These are phyloP conservation scores for Antarctomyces pellizariae DNA, from an alignment of 495 filamentous ascomycete species.

Conservation along the genomic window DNA sequence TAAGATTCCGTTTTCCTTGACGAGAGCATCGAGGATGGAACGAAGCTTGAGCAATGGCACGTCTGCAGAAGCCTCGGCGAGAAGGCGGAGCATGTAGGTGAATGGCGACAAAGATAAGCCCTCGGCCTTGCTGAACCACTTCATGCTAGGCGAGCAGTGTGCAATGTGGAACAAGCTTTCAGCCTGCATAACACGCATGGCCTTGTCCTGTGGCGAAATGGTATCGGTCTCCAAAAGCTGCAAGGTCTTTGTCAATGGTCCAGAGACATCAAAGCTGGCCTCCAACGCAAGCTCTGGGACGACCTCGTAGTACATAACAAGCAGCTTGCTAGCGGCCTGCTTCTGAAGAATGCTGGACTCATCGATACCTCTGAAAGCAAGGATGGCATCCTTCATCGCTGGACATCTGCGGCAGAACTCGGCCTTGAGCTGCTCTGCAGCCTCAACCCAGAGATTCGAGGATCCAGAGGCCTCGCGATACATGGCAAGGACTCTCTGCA, in stretches of 20 bases:
- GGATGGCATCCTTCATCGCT: conserved; percentile 48
- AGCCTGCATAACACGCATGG: conserved; percentile 38
- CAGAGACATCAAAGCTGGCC: conserved; percentile 68
- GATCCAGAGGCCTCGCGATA: conserved; percentile 21
- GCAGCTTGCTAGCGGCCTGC: conserved; percentile 49
- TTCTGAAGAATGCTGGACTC: conserved; percentile 49
- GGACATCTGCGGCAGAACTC: conserved; percentile 66
- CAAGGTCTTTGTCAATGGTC: conserved; percentile 42
- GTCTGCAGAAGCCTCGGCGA: conserved; percentile 19
- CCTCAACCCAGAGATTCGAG: conserved; percentile 37
- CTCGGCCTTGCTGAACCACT: conserved; percentile 43
- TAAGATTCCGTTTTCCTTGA: conserved; percentile 24
- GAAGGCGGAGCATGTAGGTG: conserved; percentile 32
- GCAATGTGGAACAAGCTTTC: conserved; percentile 59
- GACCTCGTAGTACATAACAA: conserved; percentile 60
- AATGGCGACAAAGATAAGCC: conserved; percentile 34
- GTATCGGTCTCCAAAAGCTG: conserved; percentile 21
- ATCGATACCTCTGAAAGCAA: conserved; percentile 37
- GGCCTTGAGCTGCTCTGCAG: conserved; percentile 34
- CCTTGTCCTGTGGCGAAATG: conserved; percentile 22
- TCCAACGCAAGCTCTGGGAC: conserved; percentile 57
- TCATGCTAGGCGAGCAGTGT: conserved; percentile 50
- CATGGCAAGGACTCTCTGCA: conserved; percentile 31
- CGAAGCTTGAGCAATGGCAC: conserved; percentile 20
- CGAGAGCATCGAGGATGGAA: conserved; percentile 23